Base-by-base conservation (phyloP, 352 stramenopile genomes). In the Globisporangium parvum region DNA sequence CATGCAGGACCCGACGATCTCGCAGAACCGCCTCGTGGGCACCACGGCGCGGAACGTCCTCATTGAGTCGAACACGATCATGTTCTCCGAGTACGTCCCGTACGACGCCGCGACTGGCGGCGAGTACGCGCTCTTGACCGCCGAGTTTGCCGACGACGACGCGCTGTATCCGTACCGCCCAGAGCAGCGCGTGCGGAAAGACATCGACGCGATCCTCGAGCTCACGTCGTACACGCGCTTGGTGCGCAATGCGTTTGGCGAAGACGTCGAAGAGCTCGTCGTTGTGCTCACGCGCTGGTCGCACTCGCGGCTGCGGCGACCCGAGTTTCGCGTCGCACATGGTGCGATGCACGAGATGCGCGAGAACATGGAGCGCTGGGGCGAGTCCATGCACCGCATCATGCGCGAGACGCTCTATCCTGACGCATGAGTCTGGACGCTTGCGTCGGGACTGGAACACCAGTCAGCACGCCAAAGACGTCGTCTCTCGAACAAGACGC, bases 1-100 rank as follows among this genome's bases (percentile, higher is more conserved):
- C 52, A 68, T 64, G 47, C 60, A 64, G 49, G 64, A 64, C 41
- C 64, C 59, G 51, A 70, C 60, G 39, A 76, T 81, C 35, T 61
- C 65, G 4, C 74, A 85, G 47, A 75, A 77, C 33, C 72, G 77
- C 1, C 55, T 87, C 31, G 64, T 83, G 1, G 74, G 73, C 47
- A 72, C 66, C 6, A 78, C 70, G 11, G 55, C 58, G 4, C 55
- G 47, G 15, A 71, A 63, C 10, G 37, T 72, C 9, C 57, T 71
- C 21, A 59, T 83, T 20, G 68, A 70, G 40, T 80, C 71, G 18
- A 80, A 80, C 54, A 67, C 54, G 20, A 60, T 70, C 31, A 65
- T 60, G 14, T 80, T 77, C 39, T 60, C 69, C 3, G 55, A 69
- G 8, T 80, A 69, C 46, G 47, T 67, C 9, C 55, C 67, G 47